phyloP scores from a whole-genome alignment of 2,329 filamentous ascomycete species.

The Exophiala spinifera region DNA sequence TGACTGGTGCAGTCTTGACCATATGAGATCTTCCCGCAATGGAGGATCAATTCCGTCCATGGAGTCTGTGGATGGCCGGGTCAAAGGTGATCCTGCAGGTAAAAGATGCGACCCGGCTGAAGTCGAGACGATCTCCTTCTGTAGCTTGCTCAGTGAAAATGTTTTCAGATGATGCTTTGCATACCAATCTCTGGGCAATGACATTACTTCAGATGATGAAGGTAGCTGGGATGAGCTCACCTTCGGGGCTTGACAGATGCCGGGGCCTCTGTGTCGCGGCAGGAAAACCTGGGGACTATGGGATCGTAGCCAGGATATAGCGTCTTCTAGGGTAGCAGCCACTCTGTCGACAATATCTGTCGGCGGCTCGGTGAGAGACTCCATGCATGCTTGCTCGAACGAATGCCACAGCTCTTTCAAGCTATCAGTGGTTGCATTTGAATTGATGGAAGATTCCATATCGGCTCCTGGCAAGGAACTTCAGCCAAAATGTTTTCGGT shows the following conservation, averaged over 20 bases:
- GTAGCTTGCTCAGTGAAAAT: background rate
- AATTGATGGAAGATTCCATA: background rate
- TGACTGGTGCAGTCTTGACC: background rate
- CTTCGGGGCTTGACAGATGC: background rate
- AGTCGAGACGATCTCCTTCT: background rate
- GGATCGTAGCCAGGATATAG: background rate
- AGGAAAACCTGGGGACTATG: background rate
- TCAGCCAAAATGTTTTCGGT: background rate
- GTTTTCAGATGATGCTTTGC: background rate
- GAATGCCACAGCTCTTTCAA: background rate
- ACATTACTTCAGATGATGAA: background rate
- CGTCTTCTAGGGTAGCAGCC: background rate
- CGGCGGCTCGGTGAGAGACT: background rate
- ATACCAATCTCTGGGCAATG: background rate
- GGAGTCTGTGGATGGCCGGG: background rate
- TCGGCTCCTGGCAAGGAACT: background rate
- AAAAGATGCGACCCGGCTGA: background rate
- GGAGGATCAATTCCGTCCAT: background rate
- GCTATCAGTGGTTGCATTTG: background rate
- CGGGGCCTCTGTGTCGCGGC: background rate
- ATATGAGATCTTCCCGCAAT: background rate
- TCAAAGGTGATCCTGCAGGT: background rate
- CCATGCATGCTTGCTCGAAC: background rate
- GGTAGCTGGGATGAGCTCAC: background rate
- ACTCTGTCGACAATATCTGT: background rate